Base-by-base conservation (phyloP, 192 early-diverging fungal species). In the Allomyces javanicus region DNA sequence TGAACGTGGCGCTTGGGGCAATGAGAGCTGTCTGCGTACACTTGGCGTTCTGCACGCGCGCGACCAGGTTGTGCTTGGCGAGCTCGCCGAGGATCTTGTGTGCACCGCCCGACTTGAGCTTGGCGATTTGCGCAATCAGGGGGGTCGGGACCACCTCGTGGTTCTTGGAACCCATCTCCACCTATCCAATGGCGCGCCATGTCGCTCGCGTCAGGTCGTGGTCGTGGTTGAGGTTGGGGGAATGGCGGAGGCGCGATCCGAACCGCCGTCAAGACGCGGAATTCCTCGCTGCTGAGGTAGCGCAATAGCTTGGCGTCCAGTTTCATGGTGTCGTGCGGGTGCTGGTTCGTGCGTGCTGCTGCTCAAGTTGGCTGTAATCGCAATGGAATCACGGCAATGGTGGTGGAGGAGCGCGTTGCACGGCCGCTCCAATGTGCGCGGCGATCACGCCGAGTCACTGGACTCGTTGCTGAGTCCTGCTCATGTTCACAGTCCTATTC, bases 151-250 rank as follows among this genome's bases (percentile, higher is more conserved):
- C 97, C 22, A 97, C 83, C 75, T 97, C 93, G 80, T 99, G 97
- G 80, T 99, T 99, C 69, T 92, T 88, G 26, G 91, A 92, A 17
- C 93, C 97, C 84, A 97, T 93, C 74, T 99, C 97, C 12, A 89
- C 80, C 77, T 89, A 74, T 44, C 24, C 10, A 25, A 62, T 22
- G 55, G 67, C 33, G 22, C 24, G 62, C 24, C 12, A 21, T 65
- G 17, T 10, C 25, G 66, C 25, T 14, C 5, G 7, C 26, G 58
- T 62, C 22, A 58, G 26, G 40, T 63, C 9, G 22, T 22, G 14
- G 1, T 25, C 1, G 66, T 10, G 19, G 27, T 25, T 25, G 21
- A 24, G 19, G 1, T 45, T 23, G 10, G 62, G 17, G 4, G 23
- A 23, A 17, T 25, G 62, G 17, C 44, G 61, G 45, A 23, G 63